These are phyloP conservation scores for Diplodia scrobiculata DNA, from an alignment of 2,329 filamentous ascomycete species.

Conservation along the genomic window DNA sequence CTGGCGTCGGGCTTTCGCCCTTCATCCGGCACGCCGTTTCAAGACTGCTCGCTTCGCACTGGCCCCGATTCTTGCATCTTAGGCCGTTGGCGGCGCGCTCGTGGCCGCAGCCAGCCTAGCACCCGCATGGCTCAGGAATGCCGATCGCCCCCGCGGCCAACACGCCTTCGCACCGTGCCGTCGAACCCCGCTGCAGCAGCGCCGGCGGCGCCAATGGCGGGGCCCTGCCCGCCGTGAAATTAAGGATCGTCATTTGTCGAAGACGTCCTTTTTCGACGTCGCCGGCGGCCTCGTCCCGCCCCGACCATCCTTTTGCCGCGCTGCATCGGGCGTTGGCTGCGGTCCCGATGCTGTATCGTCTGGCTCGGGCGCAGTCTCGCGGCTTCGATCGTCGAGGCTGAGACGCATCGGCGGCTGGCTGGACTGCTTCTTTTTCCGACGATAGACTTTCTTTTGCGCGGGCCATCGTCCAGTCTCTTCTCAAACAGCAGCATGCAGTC, in stretches of 20 bases:
- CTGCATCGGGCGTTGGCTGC: slow-evolving; percentile 10
- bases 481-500: slow-evolving; percentile 29
- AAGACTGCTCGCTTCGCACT: slow-evolving; percentile 27
- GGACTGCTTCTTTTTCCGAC: slow-evolving; percentile 21
- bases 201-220: slow-evolving; percentile 10
- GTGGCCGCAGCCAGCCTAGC: slow-evolving; percentile 21
- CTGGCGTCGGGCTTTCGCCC: slow-evolving; percentile 27
- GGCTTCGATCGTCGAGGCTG: slow-evolving; percentile 26
- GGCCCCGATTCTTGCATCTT: slow-evolving; percentile 21
- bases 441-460: slow-evolving; percentile 28
- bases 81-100: slow-evolving; percentile 27
- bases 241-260: slow-evolving; percentile 13
- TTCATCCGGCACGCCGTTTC: slow-evolving; percentile 27
- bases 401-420: slow-evolving; percentile 29
- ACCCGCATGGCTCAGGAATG: slow-evolving; percentile 15
- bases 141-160: slow-evolving; percentile 2
- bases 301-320: slow-evolving; percentile 19
- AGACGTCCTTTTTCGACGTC: slow-evolving; percentile 18
- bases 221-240: slow-evolving; percentile 15
- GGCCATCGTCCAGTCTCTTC: slow-evolving; percentile 25
- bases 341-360: slow-evolving; percentile 24
- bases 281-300: not conserved
- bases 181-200: not conserved
- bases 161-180: not conserved
- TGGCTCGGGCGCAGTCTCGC: slow-evolving; percentile 22